These are phyloP conservation scores for Fraxinus sp. DNA, from an alignment of 305 asterid species.

Conservation along the genomic window DNA sequence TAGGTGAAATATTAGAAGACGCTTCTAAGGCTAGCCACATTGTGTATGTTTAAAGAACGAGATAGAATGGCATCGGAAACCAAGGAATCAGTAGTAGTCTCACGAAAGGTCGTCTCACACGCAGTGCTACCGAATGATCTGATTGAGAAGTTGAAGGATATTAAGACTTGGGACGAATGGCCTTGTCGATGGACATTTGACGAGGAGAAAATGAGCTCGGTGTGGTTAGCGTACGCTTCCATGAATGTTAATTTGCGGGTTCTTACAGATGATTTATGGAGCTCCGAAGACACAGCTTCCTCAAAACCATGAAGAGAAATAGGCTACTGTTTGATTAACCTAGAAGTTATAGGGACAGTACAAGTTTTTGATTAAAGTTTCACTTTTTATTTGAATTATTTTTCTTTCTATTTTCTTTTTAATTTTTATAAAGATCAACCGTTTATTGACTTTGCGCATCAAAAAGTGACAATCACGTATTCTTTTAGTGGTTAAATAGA, in stretches of 20 bases:
- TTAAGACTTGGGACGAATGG: background rate
- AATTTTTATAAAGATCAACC: background rate
- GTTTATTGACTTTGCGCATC: background rate
- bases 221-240: background rate
- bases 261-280: background rate
- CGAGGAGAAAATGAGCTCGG: conserved; percentile 5
- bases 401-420: background rate
- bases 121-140: background rate
- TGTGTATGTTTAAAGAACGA: background rate
- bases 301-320: background rate
- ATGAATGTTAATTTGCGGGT: background rate
- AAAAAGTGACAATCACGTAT: background rate
- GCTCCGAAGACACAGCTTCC: background rate
- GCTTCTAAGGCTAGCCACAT: background rate
- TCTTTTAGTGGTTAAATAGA: background rate
- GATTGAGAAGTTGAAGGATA: background rate
- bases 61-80: background rate
- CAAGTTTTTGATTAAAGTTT: background rate
- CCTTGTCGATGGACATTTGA: conserved; percentile 14
- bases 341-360: background rate
- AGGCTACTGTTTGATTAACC: background rate
- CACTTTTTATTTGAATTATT: background rate
- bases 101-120: background rate
- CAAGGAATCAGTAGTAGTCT: background rate
- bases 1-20: background rate